Base-by-base conservation (phyloP, 768 basidiomycete genomes). In the Phlebiopsis gigantea region DNA sequence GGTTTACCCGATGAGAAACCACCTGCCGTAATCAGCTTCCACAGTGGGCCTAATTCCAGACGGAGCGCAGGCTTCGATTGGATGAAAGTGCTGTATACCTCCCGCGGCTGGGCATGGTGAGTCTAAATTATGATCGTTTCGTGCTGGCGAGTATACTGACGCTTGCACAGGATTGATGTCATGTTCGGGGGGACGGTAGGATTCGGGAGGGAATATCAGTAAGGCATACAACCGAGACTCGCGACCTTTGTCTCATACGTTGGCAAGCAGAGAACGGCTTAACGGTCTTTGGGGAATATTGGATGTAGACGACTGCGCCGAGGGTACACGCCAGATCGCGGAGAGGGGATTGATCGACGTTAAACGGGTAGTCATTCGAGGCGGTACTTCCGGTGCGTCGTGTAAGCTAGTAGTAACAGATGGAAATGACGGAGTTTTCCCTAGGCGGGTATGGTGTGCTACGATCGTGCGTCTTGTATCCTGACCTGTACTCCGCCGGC, bases 71-170 rank as follows among this genome's bases (percentile, higher is more conserved):
- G 47, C 2, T 48, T 48, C n/a, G 47, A 48, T n/a, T 48, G 47
- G 47, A 19, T 48, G 9, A 25, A 28, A 15, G 14, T 48, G 5
- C 47, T 48, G 12, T 48, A 48, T 19, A 48, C 47, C 19, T 48
- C 47, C 6, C 47, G 47, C 9, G 47, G 47, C 7, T 48, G 47
- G 47, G 47, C 47, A 30, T 48, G 47, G 47, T 48, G n/a, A 48
- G 21, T 10, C n/a, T 19, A 9, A 6, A 7, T 15, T 46, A 5
- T 25, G 22, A 12, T 6, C 9, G 47, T 2, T 30, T 4, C 21
- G 8, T 10, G 9, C 22, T 46, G 9, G 21, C 45, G 43, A 7
- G 8, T 9, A 15, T 6, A 24, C 8, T 8, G 5, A n/a, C 7
- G 46, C 14, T 22, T 6, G 21, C 29, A 19, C 7, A 48, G 47